Evolutionary conservation across 768 basidiomycete genomes (phyloP).

Genomic region (Termitomyces heimii): DNA sequence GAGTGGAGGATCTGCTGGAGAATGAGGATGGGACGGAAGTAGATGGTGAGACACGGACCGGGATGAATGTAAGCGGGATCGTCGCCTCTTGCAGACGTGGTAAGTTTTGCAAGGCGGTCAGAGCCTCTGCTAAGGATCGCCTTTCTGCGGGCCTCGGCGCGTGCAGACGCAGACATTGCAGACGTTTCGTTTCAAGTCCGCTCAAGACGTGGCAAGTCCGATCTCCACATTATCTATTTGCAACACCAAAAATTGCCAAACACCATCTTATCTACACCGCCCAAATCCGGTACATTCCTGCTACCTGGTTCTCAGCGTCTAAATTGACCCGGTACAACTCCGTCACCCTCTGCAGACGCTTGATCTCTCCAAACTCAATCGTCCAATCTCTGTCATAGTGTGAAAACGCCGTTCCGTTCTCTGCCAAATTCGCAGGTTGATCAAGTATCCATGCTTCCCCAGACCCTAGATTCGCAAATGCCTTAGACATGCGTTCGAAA

Average conservation of each 20-base stretch:
- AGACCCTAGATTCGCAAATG: background rate
- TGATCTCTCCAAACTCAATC: background rate
- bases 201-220: slow-evolving; percentile 17
- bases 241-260: background rate
- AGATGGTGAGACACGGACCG: slow-evolving; percentile 24
- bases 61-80: slow-evolving; percentile 52
- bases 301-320: background rate
- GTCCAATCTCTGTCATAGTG: background rate
- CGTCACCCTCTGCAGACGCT: background rate
- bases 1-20: slow-evolving; percentile 30
- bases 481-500: background rate
- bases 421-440: background rate
- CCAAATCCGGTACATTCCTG: background rate
- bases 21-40: background rate
- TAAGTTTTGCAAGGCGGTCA: slow-evolving; percentile 75
- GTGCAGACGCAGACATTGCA: slow-evolving; percentile 49
- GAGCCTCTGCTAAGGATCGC: slow-evolving; percentile 69
- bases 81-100: slow-evolving; percentile 66
- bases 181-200: background rate
- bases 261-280: background rate
- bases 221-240: background rate
- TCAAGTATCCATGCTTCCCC: background rate
- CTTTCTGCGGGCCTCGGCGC: slow-evolving; percentile 72
- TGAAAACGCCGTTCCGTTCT: background rate
- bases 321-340: background rate